Conservation (phyloP, 805 yeast species). For the Blastobotrys chiropterorum region DNA sequence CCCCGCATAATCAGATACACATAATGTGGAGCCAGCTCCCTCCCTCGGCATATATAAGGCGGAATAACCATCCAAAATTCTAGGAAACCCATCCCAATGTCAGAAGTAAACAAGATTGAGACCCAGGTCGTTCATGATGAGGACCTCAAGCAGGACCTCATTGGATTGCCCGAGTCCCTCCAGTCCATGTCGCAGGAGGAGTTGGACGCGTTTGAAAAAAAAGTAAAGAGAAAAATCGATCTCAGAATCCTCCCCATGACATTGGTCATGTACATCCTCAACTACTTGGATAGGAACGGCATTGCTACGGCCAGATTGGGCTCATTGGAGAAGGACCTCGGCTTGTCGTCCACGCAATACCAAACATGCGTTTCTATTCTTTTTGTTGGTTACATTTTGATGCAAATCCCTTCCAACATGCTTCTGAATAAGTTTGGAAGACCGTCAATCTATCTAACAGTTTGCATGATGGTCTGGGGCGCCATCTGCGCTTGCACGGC, state of each 20-base stretch:
- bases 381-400: constrained; percentile 2
- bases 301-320: constrained; percentile 50
- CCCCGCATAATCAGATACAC: too few species aligned
- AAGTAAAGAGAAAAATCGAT: constrained; percentile 36
- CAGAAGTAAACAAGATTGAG: too few species aligned
- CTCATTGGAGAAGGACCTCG: constrained; percentile 40
- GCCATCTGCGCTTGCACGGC: constrained; percentile 30
- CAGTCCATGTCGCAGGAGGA: neutral
- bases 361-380: constrained; percentile 30
- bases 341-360: constrained; percentile 37
- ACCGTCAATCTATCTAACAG: constrained; percentile 33
- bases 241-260: constrained; percentile 38
- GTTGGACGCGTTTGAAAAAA: neutral
- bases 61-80: too few species aligned
- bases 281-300: constrained; percentile 40
- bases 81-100: too few species aligned
- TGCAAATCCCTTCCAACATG: constrained; percentile 29
- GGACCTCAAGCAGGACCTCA: neutral
- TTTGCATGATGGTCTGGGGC: constrained; percentile 38
- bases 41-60: too few species aligned
- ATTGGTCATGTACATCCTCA: neutral
- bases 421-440: constrained; percentile 30
- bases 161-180: neutral
- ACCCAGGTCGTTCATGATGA: neutral
- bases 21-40: too few species aligned